A percentile compares a stretch with the other conserved stretches of the same genome.
Conservation (phyloP, 768 basidiomycete species). For the Leccinum olivaceopallidum region DNA sequence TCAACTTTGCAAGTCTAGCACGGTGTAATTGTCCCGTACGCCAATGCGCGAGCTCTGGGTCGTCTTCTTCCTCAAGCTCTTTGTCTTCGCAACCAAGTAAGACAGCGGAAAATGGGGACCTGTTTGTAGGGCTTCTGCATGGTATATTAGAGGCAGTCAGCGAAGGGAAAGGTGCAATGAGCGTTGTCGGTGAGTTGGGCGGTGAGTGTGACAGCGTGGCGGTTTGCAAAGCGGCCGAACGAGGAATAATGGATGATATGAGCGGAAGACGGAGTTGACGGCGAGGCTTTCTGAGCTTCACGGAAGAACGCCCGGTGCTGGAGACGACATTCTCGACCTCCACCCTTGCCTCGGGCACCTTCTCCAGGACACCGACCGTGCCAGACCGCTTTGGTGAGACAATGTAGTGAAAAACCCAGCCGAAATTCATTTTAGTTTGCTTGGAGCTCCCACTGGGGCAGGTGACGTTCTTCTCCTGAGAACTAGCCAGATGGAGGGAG, state of each 20-base stretch:
- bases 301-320: not conserved
- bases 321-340: conserved; percentile 3
- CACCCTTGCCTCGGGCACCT: conserved; percentile 1
- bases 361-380: conserved; percentile 1
- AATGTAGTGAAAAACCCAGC: conserved; percentile 42
- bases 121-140: conserved; percentile 15
- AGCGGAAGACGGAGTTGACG: not conserved
- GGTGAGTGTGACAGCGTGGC: not conserved
- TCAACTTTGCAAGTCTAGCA: conserved; percentile 37
- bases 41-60: conserved; percentile 3
- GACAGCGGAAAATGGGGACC: conserved; percentile 11
- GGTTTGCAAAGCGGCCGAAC: conserved; percentile 1
- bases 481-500: conserved; percentile 14
- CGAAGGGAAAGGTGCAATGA: conserved; percentile 14
- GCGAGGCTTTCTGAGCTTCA: not conserved
- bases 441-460: conserved; percentile 34
- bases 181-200: conserved; percentile 4
- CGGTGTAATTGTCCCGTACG: conserved; percentile 29
- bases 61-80: conserved; percentile 6
- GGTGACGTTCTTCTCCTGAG: conserved; percentile 10
- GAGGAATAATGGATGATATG: conserved; percentile 2
- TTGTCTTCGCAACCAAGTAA: conserved; percentile 12
- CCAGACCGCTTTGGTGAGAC: conserved; percentile 16
- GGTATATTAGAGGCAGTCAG: conserved; percentile 11
- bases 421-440: conserved; percentile 40